Evolutionary conservation across 2,329 filamentous ascomycete genomes (phyloP).

Genomic region (Rachicladosporium sp.): DNA sequence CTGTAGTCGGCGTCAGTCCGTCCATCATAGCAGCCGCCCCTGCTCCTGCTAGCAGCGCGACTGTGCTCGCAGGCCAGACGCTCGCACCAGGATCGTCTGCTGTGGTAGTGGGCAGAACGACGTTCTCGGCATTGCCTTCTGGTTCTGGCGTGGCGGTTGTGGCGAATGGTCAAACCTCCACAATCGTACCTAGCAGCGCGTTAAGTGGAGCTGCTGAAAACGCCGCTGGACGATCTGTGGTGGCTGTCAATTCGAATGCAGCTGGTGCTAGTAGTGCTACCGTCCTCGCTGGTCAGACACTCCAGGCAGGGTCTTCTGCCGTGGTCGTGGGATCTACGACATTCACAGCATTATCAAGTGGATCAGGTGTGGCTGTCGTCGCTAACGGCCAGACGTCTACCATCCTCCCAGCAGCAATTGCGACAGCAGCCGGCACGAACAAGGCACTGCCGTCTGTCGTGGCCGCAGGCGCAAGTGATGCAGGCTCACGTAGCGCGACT

Average conservation of each 20-base stretch:
- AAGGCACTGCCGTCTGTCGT: slow-evolving; percentile 3
- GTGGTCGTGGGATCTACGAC: neutral
- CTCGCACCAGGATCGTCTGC: slow-evolving; percentile 1
- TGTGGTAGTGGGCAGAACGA: neutral
- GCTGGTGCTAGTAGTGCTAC: neutral
- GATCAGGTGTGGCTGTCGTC: slow-evolving; percentile 1
- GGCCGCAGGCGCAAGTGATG: too few relatives aligned
- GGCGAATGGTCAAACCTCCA: neutral
- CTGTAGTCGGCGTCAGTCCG: too few relatives aligned
- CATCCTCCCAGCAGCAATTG: neutral
- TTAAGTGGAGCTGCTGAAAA: too few relatives aligned
- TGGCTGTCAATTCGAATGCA: too few relatives aligned
- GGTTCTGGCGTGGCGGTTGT: slow-evolving; percentile 1
- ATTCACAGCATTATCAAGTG: slow-evolving; percentile 1
- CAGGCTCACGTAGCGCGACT: slow-evolving; percentile 8
- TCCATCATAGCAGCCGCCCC: too few relatives aligned
- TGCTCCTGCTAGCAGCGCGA: too few relatives aligned
- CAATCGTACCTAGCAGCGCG: neutral
- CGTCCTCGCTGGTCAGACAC: slow-evolving; percentile 22
- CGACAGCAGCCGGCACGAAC: neutral
- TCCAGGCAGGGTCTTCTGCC: neutral
- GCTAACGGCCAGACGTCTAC: neutral
- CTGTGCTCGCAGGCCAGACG: neutral
- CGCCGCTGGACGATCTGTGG: too few relatives aligned
- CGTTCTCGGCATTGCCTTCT: slow-evolving; percentile 5